Conservation (phyloP, 225 moss, liverwort and hornwort genomes). For the Ulota crispa region DNA sequence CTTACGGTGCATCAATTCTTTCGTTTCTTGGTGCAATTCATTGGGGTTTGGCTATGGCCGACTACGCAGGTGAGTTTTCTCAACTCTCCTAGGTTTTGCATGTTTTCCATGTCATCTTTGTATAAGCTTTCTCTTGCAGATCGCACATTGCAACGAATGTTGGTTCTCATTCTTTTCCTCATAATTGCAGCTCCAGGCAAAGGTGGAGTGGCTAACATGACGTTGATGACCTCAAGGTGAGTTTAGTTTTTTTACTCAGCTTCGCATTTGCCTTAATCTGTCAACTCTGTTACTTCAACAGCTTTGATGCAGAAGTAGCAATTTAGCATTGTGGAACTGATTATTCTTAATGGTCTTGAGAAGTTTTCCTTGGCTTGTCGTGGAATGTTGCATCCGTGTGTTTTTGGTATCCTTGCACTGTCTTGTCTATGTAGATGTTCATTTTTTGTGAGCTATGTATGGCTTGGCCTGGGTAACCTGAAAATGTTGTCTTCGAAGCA, state of each 20-base stretch:
- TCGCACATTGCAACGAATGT: background rate
- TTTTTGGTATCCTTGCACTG: background rate
- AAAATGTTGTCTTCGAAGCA: conserved; percentile 25
- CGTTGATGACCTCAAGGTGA: conserved; percentile 53
- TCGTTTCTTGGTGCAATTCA: conserved; percentile 93
- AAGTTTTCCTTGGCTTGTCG: background rate
- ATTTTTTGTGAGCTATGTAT: background rate
- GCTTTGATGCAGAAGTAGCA: background rate
- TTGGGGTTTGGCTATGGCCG: conserved; percentile 97
- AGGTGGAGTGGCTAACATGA: conserved; percentile 49
- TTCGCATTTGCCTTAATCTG: conserved; percentile 11
- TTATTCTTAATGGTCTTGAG: background rate
- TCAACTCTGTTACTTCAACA: background rate
- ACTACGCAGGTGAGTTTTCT: conserved; percentile 62
- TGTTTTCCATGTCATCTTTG: background rate
- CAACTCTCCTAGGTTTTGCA: background rate
- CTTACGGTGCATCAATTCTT: conserved; percentile 81
- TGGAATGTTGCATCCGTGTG: background rate
- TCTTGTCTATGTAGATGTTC: background rate
- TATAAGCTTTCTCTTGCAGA: background rate
- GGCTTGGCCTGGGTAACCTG: conserved; percentile 18
- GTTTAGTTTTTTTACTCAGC: background rate
- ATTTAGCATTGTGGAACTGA: background rate
- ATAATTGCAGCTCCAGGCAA: conserved; percentile 57
- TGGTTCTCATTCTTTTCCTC: background rate